Evolutionary conservation across 208 protist species (phyloP).

Genomic region (Herpetomonas samuelpessoai): DNA sequence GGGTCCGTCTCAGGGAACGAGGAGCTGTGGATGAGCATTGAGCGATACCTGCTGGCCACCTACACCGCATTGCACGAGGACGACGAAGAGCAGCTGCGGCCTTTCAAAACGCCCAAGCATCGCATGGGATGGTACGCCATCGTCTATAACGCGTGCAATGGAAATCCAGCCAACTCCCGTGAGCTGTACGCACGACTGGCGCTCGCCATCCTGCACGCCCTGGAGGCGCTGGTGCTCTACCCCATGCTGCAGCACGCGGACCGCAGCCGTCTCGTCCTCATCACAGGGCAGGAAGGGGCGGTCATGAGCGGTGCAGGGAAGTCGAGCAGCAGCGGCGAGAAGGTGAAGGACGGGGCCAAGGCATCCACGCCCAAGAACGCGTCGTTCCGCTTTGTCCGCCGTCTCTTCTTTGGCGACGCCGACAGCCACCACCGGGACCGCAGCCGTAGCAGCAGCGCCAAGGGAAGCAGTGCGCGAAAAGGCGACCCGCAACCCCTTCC

Average conservation of each 20-base stretch:
- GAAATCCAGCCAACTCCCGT: constrained; percentile 40
- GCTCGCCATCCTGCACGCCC: constrained; percentile 40
- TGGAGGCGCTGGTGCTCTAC: constrained; percentile 62
- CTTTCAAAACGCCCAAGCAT: constrained; percentile 36
- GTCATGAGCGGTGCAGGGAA: neutral
- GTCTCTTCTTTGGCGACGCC: constrained; percentile 12
- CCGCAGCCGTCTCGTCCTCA: constrained; percentile 17
- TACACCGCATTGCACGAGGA: constrained; percentile 33
- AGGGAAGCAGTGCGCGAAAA: constrained; percentile 4
- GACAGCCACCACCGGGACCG: constrained; percentile 1
- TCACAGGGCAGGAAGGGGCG: constrained; percentile 17
- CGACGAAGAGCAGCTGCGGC: constrained; percentile 26
- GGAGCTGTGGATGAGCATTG: constrained; percentile 35
- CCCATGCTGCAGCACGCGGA: constrained; percentile 42
- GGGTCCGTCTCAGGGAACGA: constrained; percentile 15
- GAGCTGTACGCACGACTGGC: constrained; percentile 56
- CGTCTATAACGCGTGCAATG: constrained; percentile 67
- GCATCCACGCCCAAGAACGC: neutral
- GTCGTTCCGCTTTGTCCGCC: constrained; percentile 13
- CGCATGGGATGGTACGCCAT: constrained; percentile 75
- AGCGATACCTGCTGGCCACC: constrained; percentile 37
- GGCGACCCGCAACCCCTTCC: too few relatives aligned
- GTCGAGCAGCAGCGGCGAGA: neutral
- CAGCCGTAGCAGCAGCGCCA: neutral
- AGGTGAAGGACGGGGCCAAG: neutral